Base-by-base conservation (phyloP, 352 stramenopile species). In the Phytophthora ohioensis region DNA sequence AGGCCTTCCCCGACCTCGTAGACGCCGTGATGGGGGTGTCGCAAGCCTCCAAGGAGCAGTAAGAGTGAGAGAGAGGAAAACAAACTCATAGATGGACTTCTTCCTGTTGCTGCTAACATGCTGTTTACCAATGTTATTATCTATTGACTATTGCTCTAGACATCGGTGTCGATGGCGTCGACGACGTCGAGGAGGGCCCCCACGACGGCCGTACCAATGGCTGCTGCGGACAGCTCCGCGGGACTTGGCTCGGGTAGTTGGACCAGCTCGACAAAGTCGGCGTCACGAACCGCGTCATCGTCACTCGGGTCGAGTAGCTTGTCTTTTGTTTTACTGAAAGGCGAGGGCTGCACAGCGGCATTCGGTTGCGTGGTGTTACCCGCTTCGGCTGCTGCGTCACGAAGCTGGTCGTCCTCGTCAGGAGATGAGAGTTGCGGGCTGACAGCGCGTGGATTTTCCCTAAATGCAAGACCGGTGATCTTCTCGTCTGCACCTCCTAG, bases 1-100 rank as follows among this genome's bases (percentile, higher is more conserved):
- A 77, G 7, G 82, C 84, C 4, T 96, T 96, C 56, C 86, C 89
- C 0, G 67, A 69, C 32, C 64, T 94, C 15, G 77, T 96, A n/a
- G 84, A 93, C 56, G 54, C 65, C 13, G 73, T 91, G 5, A 78
- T 90, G 74, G 73, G 67, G 2, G 35, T 81, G 17, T 27, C 36
- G 0, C 36, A 69, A 51, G 55, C 48, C 4, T 57, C 45, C 13
- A 79, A 79, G 57, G 55, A 73, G 13, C 32, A 68, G 17, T 79
- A 75, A 56, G 63, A 32, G 53, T 4, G 21, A 27, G 21, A 27
- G 21, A 1, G 1, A 27, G 27, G 21, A 45, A 35, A 38, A 21
- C 32, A 10, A 71, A 56, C 12, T 51, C 27, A 52, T 46, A 43
- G 12, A 61, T 41, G 27, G 30, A 51, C 36, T 48, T 49, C 38